phyloP scores from a whole-genome alignment of 371 early-diverging fungal species.

The Cokeromyces recurvatus region DNA sequence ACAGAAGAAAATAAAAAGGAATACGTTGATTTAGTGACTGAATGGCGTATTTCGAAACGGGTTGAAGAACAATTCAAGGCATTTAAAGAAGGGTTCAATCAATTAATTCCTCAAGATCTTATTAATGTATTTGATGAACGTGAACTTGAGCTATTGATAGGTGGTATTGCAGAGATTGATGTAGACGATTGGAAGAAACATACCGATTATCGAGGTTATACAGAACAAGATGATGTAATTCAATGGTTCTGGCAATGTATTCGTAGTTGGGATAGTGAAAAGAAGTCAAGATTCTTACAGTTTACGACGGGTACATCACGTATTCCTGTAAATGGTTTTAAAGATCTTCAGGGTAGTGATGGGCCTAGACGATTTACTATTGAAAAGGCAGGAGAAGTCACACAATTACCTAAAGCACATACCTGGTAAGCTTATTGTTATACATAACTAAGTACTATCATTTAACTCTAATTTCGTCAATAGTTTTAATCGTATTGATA shows the following conservation, averaged over 20 bases:
- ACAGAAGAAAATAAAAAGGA: conserved; percentile 96
- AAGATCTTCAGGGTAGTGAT: conserved; percentile 95
- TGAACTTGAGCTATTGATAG: conserved; percentile 96
- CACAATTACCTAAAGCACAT: conserved; percentile 88
- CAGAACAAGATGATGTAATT: conserved; percentile 92
- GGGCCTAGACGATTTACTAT: conserved; percentile 96
- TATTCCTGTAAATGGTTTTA: conserved; percentile 98
- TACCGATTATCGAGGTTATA: conserved; percentile 96
- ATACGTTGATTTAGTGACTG: conserved; percentile 85
- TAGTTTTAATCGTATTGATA: conserved; percentile 93
- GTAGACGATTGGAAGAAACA: conserved; percentile 99
- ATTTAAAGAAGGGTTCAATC: conserved; percentile 93
- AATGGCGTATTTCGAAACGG: conserved; percentile 81
- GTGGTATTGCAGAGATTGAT: conserved; percentile 98
- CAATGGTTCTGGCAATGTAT: conserved; percentile 98
- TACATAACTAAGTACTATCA: too few species aligned
- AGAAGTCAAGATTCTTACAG: conserved; percentile 92
- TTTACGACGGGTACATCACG: conserved; percentile 98
- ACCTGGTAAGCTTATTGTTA: conserved; percentile 81
- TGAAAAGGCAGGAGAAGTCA: conserved; percentile 88
- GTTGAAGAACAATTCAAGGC: conserved; percentile 94
- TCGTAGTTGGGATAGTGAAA: conserved; percentile 84
- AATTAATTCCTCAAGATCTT: conserved; percentile 90
- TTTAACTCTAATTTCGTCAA: neutral
- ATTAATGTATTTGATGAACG: conserved; percentile 96